Base-by-base conservation (phyloP, 495 filamentous ascomycete species). In the Pyronema omphalodes region DNA sequence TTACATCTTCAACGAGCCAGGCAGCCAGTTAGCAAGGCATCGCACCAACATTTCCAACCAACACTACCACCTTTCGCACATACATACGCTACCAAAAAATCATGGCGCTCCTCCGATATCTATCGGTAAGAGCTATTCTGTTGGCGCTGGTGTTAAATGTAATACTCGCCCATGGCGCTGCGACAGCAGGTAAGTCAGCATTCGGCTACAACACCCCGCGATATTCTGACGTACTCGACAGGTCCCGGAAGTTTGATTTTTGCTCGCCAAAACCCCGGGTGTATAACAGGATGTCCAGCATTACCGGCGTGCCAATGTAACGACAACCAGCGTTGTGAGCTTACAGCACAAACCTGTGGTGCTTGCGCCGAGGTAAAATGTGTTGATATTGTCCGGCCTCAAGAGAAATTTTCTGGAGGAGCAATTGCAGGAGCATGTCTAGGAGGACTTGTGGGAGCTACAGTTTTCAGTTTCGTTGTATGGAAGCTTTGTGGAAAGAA, bases 401-500 rank as follows among this genome's bases (percentile, higher is more conserved):
- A 11, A 33, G 9, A 37, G 34, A n/a, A 8, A 18, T 19, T 14
- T 45, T 57, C 58, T 37, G 51, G 55, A 49, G 62, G 62, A 4
- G 58, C 62, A 37, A 65, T 65, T 48, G 56, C 49, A n/a, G 63
- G 63, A 35, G 63, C 64, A 1, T 47, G 58, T 35, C 48, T 66
- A 47, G 63, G 63, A 46, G 63, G 62, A 6, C 37, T 66, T 44
- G 56, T 52, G 39, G 73, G 74, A 9, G 71, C 94, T 34, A 82
- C 73, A 17, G 63, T 84, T 19, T 60, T 88, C 36, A 83, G 80
- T 6, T 93, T 82, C 58, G 65, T 94, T 39, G 73, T 95, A 6
- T 96, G 84, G 81, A 83, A 77, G 66, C 88, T 84, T 67, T 84
- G 81, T 61, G 88, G 86, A 71, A 81, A 78, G 59, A 78, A 80